These are phyloP conservation scores for Tagetes patula DNA, from an alignment of 129 eudicot genomes.

Conservation along the genomic window DNA sequence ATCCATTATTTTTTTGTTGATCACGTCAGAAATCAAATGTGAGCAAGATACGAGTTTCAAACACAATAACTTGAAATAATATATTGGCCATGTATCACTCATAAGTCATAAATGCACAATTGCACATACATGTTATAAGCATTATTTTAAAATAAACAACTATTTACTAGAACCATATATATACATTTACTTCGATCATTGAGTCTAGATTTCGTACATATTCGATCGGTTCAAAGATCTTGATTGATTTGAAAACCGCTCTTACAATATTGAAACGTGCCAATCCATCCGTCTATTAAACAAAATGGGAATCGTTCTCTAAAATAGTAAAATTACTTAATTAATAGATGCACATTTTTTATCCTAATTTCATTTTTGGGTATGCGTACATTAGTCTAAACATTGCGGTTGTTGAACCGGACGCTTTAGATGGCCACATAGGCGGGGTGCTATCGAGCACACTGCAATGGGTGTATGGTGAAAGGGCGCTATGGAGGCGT, in stretches of 20 bases:
- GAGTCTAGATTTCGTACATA: conserved; percentile 10
- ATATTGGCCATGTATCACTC: neutral
- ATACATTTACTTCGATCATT: neutral
- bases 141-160: neutral
- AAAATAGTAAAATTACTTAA: no score
- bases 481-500: no score
- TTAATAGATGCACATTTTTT: no score
- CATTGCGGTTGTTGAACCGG: no score
- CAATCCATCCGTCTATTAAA: conserved; percentile 30
- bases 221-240: conserved; percentile 12
- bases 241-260: neutral
- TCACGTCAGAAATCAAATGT: neutral
- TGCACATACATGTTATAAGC: conserved; percentile 8
- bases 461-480: no score
- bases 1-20: neutral
- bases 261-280: conserved; percentile 17
- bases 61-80: neutral
- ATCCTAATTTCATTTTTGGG: no score
- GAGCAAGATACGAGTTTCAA: neutral
- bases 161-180: neutral
- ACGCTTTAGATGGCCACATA: no score
- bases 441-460: no score
- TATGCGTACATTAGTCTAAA: no score
- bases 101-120: neutral
- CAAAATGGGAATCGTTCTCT: conserved; percentile 26